These are phyloP conservation scores for Elsinoe australis DNA, from an alignment of 2,329 filamentous ascomycete genomes.

Conservation along the genomic window DNA sequence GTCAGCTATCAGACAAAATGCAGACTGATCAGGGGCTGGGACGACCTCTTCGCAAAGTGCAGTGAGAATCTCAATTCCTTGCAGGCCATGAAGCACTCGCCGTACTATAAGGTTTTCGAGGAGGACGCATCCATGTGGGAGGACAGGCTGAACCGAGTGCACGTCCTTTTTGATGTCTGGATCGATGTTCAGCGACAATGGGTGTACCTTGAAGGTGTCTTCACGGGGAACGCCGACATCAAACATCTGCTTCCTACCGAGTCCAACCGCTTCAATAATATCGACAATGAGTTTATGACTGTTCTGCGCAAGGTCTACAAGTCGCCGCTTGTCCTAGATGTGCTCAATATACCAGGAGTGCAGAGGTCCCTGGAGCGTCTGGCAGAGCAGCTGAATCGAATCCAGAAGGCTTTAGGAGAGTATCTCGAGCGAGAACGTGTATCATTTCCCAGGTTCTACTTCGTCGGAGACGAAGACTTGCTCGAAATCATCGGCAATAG, in stretches of 20 bases:
- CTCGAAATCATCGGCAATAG: constrained; percentile 99
- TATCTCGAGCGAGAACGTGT: constrained; percentile 97
- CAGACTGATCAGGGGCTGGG: constrained; percentile 92
- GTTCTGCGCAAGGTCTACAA: constrained; percentile 99
- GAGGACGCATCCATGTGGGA: constrained; percentile 96
- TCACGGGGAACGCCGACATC: constrained; percentile 97
- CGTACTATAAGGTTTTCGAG: constrained; percentile 99
- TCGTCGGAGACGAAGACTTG: constrained; percentile 96
- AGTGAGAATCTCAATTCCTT: constrained; percentile 96
- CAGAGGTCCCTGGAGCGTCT: constrained; percentile 93
- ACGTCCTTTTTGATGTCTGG: constrained; percentile 98
- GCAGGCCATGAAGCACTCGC: constrained; percentile 97
- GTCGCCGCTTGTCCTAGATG: constrained; percentile 88
- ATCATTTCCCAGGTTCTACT: constrained; percentile 98
- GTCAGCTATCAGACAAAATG: constrained; percentile 98
- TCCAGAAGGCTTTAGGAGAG: constrained; percentile 96
- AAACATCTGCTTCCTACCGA: constrained; percentile 96
- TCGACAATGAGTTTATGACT: constrained; percentile 97
- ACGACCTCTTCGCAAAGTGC: constrained; percentile 96
- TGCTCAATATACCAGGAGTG: constrained; percentile 88
- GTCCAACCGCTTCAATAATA: constrained; percentile 95
- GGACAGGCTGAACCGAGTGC: constrained; percentile 93
- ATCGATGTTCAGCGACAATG: constrained; percentile 99
- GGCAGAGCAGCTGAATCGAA: constrained; percentile 96
- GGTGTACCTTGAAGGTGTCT: constrained; percentile 98